A percentile compares a stretch with the other conserved stretches of the same genome.
These are phyloP conservation scores for Limnomonas spitsbergensis DNA, from an alignment of 139 green algal genomes.

Conservation along the genomic window DNA sequence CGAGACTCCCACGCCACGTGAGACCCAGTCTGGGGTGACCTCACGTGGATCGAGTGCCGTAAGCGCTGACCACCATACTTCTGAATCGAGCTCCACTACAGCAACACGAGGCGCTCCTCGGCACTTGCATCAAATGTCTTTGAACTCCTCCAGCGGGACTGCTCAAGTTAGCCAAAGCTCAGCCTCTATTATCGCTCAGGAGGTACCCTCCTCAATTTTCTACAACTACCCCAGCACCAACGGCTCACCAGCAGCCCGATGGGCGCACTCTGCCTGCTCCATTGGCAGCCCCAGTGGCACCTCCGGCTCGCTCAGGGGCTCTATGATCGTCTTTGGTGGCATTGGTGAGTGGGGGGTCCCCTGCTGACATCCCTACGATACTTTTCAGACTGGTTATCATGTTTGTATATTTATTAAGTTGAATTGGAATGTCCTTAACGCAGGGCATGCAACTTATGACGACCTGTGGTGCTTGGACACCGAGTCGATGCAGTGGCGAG, in stretches of 20 bases:
- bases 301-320: too few species aligned
- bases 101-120: too few species aligned
- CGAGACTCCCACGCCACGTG: too few species aligned
- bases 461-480: constrained; percentile 5
- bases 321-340: constrained; percentile 9
- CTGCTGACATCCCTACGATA: not conserved
- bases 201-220: constrained; percentile 10
- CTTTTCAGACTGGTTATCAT: too few species aligned
- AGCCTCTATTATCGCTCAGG: too few species aligned
- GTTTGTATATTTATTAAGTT: not conserved
- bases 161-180: too few species aligned
- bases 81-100: too few species aligned
- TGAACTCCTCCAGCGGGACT: too few species aligned
- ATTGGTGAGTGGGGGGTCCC: not conserved
- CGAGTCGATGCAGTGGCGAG: not conserved
- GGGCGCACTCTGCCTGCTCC: not conserved
- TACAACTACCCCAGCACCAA: not conserved
- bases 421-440: not conserved
- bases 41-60: too few species aligned
- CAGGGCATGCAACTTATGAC: not conserved
- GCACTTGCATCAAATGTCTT: too few species aligned
- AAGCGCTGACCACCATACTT: too few species aligned
- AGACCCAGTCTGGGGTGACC: too few species aligned
- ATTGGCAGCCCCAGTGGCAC: not conserved
- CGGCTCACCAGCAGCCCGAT: not conserved